Percentiles rank a stretch among this genome's conserved stretches.
Evolutionary conservation across 2,329 filamentous ascomycete genomes (phyloP).

Genomic region (Sporothrix phasma): DNA sequence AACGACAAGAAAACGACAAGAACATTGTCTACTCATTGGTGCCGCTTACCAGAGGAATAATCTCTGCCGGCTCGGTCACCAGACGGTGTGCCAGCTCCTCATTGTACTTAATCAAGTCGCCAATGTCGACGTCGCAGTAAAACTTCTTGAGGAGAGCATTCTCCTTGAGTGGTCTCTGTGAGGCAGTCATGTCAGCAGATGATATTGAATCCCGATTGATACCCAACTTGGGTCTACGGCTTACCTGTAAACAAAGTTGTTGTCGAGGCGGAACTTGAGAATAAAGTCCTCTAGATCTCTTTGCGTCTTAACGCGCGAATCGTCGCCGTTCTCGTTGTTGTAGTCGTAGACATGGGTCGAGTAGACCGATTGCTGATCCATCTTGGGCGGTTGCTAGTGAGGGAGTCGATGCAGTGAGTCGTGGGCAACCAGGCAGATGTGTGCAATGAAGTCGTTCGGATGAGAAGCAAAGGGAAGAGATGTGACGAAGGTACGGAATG

Average conservation of each 20-base stretch:
- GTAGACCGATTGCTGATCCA: conserved; percentile 86
- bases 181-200: conserved; percentile 22
- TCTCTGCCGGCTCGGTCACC: conserved; percentile 79
- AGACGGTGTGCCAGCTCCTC: conserved; percentile 88
- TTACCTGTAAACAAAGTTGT: conserved; percentile 87
- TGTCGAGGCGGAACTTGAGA: conserved; percentile 86
- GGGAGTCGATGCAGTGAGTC: neutral
- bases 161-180: conserved; percentile 78
- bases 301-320: conserved; percentile 63
- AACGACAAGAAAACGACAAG: too few relatives aligned
- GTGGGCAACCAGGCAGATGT: neutral
- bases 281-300: conserved; percentile 81
- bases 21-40: neutral
- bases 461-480: neutral
- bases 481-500: neutral
- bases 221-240: neutral
- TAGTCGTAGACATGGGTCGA: conserved; percentile 71
- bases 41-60: conserved; percentile 72
- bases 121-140: conserved; percentile 92
- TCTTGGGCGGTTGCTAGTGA: conserved; percentile 28
- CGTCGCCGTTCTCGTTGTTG: conserved; percentile 54
- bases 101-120: conserved; percentile 90
- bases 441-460: neutral
- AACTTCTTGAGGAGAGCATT: conserved; percentile 92
- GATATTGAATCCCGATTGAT: too few relatives aligned